Percentiles rank a stretch among this genome's conserved stretches.
Conservation (phyloP, 345 rosid species). For the Cardamine resedifolia region DNA sequence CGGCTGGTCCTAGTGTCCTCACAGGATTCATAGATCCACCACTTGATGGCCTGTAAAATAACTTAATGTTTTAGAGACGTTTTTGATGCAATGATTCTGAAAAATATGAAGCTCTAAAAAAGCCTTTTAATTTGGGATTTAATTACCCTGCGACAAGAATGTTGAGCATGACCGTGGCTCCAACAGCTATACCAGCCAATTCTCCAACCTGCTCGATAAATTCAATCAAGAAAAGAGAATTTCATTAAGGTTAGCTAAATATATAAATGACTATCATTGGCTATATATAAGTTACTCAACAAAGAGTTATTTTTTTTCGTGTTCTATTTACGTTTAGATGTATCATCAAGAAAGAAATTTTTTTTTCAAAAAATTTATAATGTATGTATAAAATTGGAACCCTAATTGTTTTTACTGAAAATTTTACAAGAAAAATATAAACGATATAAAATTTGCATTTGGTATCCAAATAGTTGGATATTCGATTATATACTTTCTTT, state of each 20-base stretch:
- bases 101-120: neutral
- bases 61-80: constrained; percentile 13
- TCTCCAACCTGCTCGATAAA: constrained; percentile 75
- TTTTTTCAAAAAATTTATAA: no score
- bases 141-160: constrained; percentile 92
- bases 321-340: neutral
- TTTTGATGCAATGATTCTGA: neutral
- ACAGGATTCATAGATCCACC: constrained; percentile 63
- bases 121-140: constrained; percentile 4
- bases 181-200: constrained; percentile 95
- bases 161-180: constrained; percentile 96
- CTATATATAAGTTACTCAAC: no score
- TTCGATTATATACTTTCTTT: neutral
- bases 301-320: no score
- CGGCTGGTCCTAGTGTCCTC: constrained; percentile 85
- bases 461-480: neutral
- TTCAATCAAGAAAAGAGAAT: neutral
- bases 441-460: neutral
- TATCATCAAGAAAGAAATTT: no score
- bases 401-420: neutral
- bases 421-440: neutral
- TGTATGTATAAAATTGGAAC: neutral
- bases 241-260: neutral
- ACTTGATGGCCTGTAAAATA: constrained; percentile 62
- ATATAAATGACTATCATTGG: neutral